A percentile compares a stretch with the other conserved stretches of the same genome.
Evolutionary conservation across 2,329 filamentous ascomycete species (phyloP).

Genomic region (Drechslerella dactyloides): DNA sequence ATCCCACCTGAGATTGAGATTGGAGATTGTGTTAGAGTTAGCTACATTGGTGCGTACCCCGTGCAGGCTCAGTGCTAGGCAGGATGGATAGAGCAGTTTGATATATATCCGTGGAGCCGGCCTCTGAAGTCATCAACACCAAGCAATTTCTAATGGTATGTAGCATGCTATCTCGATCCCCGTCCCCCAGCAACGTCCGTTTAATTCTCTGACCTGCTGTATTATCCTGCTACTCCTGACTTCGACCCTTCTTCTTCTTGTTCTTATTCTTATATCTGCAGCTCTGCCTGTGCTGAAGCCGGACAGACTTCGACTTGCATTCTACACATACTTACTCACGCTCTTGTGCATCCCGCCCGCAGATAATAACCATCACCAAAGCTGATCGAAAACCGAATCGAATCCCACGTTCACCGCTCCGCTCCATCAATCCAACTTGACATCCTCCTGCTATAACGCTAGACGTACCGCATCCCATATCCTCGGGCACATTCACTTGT

Average conservation of each 20-base stretch:
- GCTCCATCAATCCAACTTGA: too few relatives aligned
- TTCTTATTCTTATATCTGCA: neutral
- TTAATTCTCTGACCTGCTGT: constrained; percentile 14
- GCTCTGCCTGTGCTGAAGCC: too few relatives aligned
- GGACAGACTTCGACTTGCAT: too few relatives aligned
- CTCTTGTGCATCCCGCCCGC: neutral
- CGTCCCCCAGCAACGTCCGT: constrained; percentile 18
- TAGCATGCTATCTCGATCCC: constrained; percentile 15
- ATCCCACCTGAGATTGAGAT: constrained; percentile 12
- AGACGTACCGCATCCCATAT: neutral
- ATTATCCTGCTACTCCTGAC: constrained; percentile 18
- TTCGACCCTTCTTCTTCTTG: neutral
- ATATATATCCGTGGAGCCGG: constrained; percentile 52
- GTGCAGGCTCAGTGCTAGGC: neutral
- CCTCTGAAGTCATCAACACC: constrained; percentile 51
- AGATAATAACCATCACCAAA: constrained; percentile 17
- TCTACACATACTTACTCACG: neutral
- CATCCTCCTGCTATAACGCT: neutral
- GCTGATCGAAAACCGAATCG: constrained; percentile 11
- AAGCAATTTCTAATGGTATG: constrained; percentile 50
- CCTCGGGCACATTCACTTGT: constrained; percentile 5
- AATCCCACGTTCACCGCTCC: neutral
- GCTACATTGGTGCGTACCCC: constrained; percentile 13
- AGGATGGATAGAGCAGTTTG: constrained; percentile 31
- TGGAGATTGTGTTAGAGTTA: constrained; percentile 17